A percentile compares a stretch with the other conserved stretches of the same genome.
These are phyloP conservation scores for Parietaria judaica DNA, from an alignment of 306 rosid genomes.

Conservation along the genomic window DNA sequence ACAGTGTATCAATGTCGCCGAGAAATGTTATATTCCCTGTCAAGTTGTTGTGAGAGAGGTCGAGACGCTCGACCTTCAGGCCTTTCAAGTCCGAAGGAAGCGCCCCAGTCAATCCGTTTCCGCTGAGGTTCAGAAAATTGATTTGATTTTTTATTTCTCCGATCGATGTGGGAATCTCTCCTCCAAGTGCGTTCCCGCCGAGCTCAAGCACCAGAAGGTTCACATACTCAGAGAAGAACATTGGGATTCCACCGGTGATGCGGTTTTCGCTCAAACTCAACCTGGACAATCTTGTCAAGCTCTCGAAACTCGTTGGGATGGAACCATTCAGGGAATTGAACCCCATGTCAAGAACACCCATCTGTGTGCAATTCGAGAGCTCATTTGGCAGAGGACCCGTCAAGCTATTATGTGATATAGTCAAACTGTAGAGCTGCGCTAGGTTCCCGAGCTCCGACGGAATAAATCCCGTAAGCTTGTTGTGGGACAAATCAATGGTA, in stretches of 20 bases:
- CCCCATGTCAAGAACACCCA: constrained; percentile 50
- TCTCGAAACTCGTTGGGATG: constrained; percentile 45
- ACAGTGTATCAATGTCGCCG: constrained; percentile 35
- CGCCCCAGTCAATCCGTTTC: constrained; percentile 51
- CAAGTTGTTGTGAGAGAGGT: constrained; percentile 66
- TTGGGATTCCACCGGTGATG: constrained; percentile 52
- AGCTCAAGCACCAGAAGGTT: constrained; percentile 50
- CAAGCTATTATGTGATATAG: constrained; percentile 48
- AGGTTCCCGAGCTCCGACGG: constrained; percentile 60
- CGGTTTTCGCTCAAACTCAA: constrained; percentile 53
- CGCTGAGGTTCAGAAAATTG: constrained; percentile 62
- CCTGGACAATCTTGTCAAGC: constrained; percentile 40
- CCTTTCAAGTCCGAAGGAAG: constrained; percentile 47
- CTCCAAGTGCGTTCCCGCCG: constrained; percentile 69
- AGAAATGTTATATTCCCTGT: constrained; percentile 46
- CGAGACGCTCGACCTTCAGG: constrained; percentile 27
- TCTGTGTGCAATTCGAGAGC: constrained; percentile 48
- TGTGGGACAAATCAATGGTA: constrained; percentile 37
- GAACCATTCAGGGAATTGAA: constrained; percentile 68
- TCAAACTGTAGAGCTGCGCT: constrained; percentile 30
- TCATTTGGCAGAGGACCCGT: constrained; percentile 63
- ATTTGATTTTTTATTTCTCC: constrained; percentile 45
- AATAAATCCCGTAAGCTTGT: constrained; percentile 43
- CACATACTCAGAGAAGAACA: constrained; percentile 34
- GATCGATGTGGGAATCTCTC: constrained; percentile 53